A percentile compares a stretch with the other conserved stretches of the same genome.
Evolutionary conservation across 352 stramenopile species (phyloP).

Genomic region (Phytopythium boreale): DNA sequence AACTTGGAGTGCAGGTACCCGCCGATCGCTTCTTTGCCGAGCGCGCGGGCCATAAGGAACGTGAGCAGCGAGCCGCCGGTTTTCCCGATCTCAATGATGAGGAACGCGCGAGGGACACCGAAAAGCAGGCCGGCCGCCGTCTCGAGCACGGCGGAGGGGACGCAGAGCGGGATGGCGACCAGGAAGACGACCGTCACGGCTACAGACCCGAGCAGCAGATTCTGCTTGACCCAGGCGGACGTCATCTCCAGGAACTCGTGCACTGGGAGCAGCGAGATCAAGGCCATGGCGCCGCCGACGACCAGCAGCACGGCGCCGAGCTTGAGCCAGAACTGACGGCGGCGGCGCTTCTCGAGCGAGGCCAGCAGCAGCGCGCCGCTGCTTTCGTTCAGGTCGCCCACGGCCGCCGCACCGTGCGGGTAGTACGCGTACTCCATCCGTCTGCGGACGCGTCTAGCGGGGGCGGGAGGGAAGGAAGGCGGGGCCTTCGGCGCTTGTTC

Average conservation of each 20-base stretch:
- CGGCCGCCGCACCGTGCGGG: slow-evolving; percentile 6
- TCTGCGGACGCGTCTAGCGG: background rate
- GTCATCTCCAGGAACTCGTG: slow-evolving; percentile 36
- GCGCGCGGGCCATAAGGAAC: slow-evolving; percentile 50
- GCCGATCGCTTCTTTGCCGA: slow-evolving; percentile 60
- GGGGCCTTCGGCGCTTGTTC: background rate
- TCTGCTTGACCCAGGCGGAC: slow-evolving; percentile 45
- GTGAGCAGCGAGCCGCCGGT: slow-evolving; percentile 63
- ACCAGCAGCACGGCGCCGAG: slow-evolving; percentile 15
- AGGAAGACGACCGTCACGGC: slow-evolving; percentile 52
- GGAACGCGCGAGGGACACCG: slow-evolving; percentile 38
- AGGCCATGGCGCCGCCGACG: slow-evolving; percentile 8
- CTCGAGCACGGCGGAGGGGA: slow-evolving; percentile 66
- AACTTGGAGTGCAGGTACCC: slow-evolving; percentile 59
- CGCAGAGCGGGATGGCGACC: slow-evolving; percentile 62
- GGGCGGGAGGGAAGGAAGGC: background rate
- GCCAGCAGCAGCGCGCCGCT: slow-evolving; percentile 9
- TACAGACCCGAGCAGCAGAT: slow-evolving; percentile 50
- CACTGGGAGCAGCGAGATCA: slow-evolving; percentile 46
- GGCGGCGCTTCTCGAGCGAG: slow-evolving; percentile 5
- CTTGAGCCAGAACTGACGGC: slow-evolving; percentile 22
- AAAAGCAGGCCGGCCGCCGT: slow-evolving; percentile 68
- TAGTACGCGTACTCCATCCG: slow-evolving; percentile 11
- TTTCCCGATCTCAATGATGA: slow-evolving; percentile 67
- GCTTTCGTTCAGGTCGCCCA: slow-evolving; percentile 11